phyloP scores from a whole-genome alignment of 768 basidiomycete genomes.

The Holtermanniella nyarrowii region DNA sequence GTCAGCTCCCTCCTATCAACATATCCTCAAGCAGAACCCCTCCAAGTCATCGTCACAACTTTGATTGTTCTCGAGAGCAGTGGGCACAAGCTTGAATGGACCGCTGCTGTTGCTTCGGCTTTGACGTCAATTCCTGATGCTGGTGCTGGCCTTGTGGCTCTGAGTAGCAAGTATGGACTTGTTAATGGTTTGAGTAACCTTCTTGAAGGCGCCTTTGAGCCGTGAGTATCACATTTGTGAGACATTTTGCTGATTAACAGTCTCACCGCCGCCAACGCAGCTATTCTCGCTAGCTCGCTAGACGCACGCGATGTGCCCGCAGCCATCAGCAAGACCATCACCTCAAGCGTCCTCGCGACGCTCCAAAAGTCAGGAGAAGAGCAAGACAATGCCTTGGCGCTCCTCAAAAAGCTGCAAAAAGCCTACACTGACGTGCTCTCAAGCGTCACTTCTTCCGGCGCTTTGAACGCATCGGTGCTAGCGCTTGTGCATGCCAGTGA shows the following conservation, averaged over 20 bases:
- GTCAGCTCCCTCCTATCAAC: slow-evolving; percentile 22
- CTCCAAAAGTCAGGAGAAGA: too few relatives aligned
- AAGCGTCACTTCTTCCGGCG: neutral
- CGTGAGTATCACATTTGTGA: neutral
- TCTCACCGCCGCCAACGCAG: too few relatives aligned
- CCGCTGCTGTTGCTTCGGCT: neutral
- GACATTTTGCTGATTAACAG: too few relatives aligned
- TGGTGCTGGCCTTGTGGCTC: neutral
- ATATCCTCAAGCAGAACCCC: slow-evolving; percentile 23
- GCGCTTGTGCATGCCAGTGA: neutral
- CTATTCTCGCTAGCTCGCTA: too few relatives aligned
- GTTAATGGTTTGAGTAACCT: neutral
- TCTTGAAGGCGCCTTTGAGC: neutral
- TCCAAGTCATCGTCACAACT: slow-evolving; percentile 31
- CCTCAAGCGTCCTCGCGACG: too few relatives aligned
- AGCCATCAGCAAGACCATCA: too few relatives aligned
- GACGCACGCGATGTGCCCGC: too few relatives aligned
- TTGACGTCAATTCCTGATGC: neutral
- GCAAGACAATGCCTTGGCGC: neutral
- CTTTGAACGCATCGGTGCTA: neutral
- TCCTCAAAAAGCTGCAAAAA: neutral
- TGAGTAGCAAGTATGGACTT: neutral
- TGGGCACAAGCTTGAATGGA: neutral
- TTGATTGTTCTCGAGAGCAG: slow-evolving; percentile 30
- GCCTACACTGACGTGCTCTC: neutral